Conservation (phyloP, 371 early-diverging fungal genomes). For the Actinomortierella wolfii region DNA sequence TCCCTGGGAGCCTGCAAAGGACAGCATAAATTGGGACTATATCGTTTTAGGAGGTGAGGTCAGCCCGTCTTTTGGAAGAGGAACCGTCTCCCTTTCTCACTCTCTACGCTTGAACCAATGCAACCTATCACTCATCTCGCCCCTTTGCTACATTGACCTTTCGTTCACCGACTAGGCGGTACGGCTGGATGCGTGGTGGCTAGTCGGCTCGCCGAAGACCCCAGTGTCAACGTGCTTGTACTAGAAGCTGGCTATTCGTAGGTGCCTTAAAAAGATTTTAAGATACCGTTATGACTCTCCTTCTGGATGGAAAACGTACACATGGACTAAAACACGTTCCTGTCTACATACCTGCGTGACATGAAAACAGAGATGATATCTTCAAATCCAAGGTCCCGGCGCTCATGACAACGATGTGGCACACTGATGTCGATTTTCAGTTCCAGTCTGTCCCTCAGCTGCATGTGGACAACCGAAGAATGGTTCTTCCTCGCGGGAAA, state of each 20-base stretch:
- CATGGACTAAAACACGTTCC: too few relatives aligned
- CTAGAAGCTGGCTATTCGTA: constrained; percentile 42
- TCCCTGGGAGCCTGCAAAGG: constrained; percentile 23
- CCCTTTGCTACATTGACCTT: not conserved
- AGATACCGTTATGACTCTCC: too few relatives aligned
- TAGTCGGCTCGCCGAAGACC: constrained; percentile 30
- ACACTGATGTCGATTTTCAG: constrained; percentile 16
- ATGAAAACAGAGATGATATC: too few relatives aligned
- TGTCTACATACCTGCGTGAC: too few relatives aligned
- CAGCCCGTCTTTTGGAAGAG: too few relatives aligned
- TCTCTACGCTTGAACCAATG: too few relatives aligned
- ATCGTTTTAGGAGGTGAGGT: constrained; percentile 30
- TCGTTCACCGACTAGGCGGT: constrained; percentile 15
- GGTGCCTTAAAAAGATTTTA: not conserved
- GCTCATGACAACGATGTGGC: too few relatives aligned
- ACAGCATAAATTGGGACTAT: constrained; percentile 21
- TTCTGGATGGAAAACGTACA: too few relatives aligned
- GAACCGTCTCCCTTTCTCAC: too few relatives aligned
- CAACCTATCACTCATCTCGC: too few relatives aligned
- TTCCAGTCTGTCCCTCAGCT: constrained; percentile 23
- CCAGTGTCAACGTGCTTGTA: constrained; percentile 27
- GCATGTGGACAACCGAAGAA: constrained; percentile 21
- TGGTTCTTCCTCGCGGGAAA: constrained; percentile 34
- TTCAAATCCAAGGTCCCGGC: too few relatives aligned
- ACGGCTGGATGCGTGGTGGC: constrained; percentile 45